Evolutionary conservation across 257 asterid genomes (phyloP).

Genomic region (Euphrasia confusa): DNA sequence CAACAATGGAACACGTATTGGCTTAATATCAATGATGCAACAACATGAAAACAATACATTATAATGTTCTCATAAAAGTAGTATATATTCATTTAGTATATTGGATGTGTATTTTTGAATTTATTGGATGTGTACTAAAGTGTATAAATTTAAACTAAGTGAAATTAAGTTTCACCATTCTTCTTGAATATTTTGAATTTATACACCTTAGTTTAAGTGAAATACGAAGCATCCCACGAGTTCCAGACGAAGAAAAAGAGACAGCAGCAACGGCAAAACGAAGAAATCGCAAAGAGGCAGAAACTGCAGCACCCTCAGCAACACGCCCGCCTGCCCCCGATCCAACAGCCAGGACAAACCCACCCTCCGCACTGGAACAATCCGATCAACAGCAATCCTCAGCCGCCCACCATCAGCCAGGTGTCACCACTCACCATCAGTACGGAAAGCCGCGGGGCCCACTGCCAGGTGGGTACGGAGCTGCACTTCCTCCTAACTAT

Average conservation of each 20-base stretch:
- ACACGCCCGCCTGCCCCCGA: conserved; percentile 78
- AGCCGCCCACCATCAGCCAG: conserved; percentile 45
- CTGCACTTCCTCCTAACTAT: neutral
- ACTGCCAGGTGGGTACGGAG: conserved; percentile 64
- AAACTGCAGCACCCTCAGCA: conserved; percentile 76
- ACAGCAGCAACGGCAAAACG: conserved; percentile 88
- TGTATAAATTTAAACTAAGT: too few relatives aligned
- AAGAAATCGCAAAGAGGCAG: conserved; percentile 77
- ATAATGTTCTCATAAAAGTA: too few relatives aligned
- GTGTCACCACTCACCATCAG: conserved; percentile 65
- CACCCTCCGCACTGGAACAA: conserved; percentile 66
- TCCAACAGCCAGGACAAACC: conserved; percentile 67
- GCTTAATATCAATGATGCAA: too few relatives aligned
- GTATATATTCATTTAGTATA: too few relatives aligned
- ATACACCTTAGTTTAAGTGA: conserved; percentile 34
- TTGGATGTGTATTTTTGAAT: too few relatives aligned
- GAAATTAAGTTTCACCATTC: neutral
- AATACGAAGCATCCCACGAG: conserved; percentile 93
- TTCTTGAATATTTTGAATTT: conserved; percentile 1
- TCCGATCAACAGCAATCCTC: conserved; percentile 44
- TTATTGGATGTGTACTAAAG: too few relatives aligned
- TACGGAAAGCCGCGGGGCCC: conserved; percentile 81
- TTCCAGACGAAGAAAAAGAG: conserved; percentile 93
- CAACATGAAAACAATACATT: too few relatives aligned
- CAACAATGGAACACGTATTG: too few relatives aligned